phyloP scores from a whole-genome alignment of 2,329 filamentous ascomycete genomes.

The Colletotrichum destructivum region DNA sequence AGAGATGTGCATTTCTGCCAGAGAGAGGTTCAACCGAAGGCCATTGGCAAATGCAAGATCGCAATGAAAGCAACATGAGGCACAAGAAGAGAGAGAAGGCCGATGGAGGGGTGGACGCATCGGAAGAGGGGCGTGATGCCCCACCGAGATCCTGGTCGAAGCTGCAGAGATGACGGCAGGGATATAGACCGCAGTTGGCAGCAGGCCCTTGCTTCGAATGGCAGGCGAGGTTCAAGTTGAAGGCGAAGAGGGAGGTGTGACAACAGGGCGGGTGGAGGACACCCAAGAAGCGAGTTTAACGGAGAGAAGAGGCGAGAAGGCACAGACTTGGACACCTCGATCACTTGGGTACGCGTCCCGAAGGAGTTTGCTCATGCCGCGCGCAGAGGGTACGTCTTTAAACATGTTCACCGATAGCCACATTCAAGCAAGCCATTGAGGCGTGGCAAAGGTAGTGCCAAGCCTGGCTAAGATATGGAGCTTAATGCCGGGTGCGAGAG shows the following conservation, averaged over 20 bases:
- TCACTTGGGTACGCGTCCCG: conserved; percentile 29
- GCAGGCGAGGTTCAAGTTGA: conserved; percentile 9
- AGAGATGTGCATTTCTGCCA: conserved; percentile 9
- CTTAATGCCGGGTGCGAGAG: background rate
- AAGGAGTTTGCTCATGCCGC: background rate
- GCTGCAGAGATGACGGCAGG: conserved; percentile 38
- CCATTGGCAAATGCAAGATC: conserved; percentile 33
- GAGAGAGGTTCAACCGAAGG: conserved; percentile 14
- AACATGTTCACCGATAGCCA: background rate
- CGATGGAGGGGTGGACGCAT: conserved; percentile 7
- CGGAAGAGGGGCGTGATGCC: conserved; percentile 25
- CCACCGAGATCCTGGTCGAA: conserved; percentile 17
- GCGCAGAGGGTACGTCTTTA: background rate
- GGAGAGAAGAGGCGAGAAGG: conserved; percentile 1
- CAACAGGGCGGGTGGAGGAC: conserved; percentile 5
- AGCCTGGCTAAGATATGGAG: background rate
- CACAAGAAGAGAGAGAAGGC: conserved; percentile 30
- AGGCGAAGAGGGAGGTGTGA: background rate
- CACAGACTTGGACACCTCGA: conserved; percentile 3
- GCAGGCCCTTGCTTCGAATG: conserved; percentile 30
- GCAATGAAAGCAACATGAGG: conserved; percentile 21
- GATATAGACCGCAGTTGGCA: conserved; percentile 15
- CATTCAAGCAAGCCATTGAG: background rate
- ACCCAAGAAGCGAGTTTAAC: conserved; percentile 3
- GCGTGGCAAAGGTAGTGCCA: background rate